Evolutionary conservation across 495 filamentous ascomycete genomes (phyloP), one percentile per base, ranked within the genome.

Genomic region (Neurospora terricola): DNA sequence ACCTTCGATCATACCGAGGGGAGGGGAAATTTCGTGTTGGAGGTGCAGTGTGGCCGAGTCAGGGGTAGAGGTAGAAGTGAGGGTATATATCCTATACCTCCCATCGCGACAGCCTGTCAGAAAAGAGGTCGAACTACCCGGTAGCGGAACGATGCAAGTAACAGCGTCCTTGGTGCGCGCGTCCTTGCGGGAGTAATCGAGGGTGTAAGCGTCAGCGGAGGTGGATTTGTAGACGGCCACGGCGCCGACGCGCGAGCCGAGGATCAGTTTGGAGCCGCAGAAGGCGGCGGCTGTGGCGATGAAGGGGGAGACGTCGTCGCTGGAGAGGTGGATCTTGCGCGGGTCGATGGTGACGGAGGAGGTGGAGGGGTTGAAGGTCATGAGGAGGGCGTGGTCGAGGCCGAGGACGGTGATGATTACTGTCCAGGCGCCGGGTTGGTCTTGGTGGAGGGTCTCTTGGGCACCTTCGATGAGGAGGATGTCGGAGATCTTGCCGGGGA

Each of bases 61-160:
- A 39, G 45, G 11, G 37, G 39, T 18, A 30, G 30, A 36, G 1
- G 34, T 0, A 7, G 34, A 70, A 36, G 27, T 59, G 70, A 84
- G 77, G 45, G 80, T 81, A 77, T 87, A 87, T 66, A 94, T 85
- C 38, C 90, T 87, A 75, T 90, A 93, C 39, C 80, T 87, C 0
- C 94, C 93, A 80, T 97, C 91, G 54, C 94, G 87, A 38, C 90
- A 91, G 38, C 90, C 89, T 0, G 91, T 91, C 23, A 96, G 75
- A 43, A 94, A 82, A 54, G 83, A 87, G 39, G 39, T 75, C 3
- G 72, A 18, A 37, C 71, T 75, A 18, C 75, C 71, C 14, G 73
- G 81, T 30, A 85, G 78, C 11, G 80, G 76, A 6, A 84, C 76
- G 39, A 98, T 89, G 8, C 85, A 83, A 0, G 90, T 96, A 69